phyloP scores from a whole-genome alignment of 108 stramenopile genomes.

The Skeletonema costatum region DNA sequence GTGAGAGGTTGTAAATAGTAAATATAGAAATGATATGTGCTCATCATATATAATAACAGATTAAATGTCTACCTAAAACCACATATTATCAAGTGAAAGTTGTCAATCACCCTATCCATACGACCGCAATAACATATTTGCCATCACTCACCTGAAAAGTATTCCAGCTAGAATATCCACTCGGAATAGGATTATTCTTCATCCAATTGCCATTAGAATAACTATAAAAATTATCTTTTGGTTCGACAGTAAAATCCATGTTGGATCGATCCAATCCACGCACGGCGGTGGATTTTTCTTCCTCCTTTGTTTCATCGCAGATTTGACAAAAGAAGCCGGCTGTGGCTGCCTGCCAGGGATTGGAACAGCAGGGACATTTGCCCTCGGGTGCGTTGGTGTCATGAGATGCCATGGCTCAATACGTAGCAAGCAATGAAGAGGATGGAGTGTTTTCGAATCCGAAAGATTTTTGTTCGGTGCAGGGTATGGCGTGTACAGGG shows the following conservation, averaged over 20 bases:
- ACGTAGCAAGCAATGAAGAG: no score
- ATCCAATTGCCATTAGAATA: conserved; percentile 82
- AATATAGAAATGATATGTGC: no score
- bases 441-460: no score
- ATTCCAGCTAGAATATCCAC: conserved; percentile 80
- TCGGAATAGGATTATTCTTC: conserved; percentile 81
- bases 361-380: conserved; percentile 45
- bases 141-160: conserved; percentile 37
- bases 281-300: neutral
- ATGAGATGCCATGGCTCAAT: neutral
- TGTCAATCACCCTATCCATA: no score
- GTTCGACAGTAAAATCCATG: conserved; percentile 54
- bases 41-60: no score
- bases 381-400: neutral
- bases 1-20: no score
- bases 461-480: no score
- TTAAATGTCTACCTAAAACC: no score
- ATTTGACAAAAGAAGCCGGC: conserved; percentile 61
- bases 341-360: conserved; percentile 61
- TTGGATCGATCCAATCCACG: conserved; percentile 47
- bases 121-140: no score
- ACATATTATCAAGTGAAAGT: no score
- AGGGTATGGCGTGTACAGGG: no score
- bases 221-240: conserved; percentile 58
- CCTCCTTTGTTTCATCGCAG: conserved; percentile 54